phyloP scores from a whole-genome alignment of 176 grass and related monocot genomes.

The Microstegium vimineum region DNA sequence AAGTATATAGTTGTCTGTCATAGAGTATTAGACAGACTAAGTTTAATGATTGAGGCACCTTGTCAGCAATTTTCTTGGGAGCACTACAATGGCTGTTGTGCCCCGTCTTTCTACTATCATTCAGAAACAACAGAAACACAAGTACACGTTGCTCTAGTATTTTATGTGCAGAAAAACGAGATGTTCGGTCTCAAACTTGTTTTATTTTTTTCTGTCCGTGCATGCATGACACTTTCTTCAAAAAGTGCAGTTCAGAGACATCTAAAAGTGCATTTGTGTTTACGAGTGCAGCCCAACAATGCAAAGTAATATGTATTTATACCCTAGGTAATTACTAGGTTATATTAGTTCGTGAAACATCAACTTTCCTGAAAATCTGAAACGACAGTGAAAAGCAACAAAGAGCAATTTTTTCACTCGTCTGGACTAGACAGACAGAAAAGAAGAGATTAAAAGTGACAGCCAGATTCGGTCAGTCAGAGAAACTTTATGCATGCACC shows the following conservation, averaged over 20 bases:
- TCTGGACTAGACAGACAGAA: neutral
- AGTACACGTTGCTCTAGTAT: constrained; percentile 8
- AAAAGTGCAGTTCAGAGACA: constrained; percentile 3
- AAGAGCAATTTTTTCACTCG: neutral
- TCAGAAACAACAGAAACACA: constrained; percentile 10
- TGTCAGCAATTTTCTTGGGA: constrained; percentile 28
- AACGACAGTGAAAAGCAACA: neutral
- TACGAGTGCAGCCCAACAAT: neutral
- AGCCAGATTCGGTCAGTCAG: constrained; percentile 10
- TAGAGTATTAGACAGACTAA: constrained; percentile 16
- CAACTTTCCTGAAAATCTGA: neutral
- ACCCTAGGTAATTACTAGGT: neutral
- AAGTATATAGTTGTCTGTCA: constrained; percentile 12
- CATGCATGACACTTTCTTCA: neutral
- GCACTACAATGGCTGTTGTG: constrained; percentile 4
- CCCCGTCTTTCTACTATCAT: neutral
- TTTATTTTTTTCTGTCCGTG: neutral
- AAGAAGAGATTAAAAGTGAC: constrained; percentile 8
- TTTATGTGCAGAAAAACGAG: constrained; percentile 10
- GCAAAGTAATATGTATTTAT: neutral
- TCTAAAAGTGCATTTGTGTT: neutral
- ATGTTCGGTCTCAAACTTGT: neutral
- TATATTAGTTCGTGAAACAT: neutral
- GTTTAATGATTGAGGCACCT: constrained; percentile 12
- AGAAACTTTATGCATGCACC: constrained; percentile 36